Conservation (phyloP, 2,329 filamentous ascomycete species). For the Colletotrichum filicis region DNA sequence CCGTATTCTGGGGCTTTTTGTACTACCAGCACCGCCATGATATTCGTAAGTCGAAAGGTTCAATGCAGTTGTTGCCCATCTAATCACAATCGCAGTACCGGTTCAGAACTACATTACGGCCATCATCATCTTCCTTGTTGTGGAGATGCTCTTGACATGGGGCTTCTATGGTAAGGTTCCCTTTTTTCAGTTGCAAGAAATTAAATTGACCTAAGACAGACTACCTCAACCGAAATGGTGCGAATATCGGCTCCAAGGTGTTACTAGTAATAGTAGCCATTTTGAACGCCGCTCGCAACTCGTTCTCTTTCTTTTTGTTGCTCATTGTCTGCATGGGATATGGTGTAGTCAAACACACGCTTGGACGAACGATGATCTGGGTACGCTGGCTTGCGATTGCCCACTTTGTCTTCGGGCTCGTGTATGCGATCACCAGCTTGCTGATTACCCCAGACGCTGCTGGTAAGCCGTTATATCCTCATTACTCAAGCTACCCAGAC, state of each 20-base stretch:
- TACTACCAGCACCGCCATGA: conserved; percentile 95
- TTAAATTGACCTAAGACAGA: conserved; percentile 65
- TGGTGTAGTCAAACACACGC: conserved; percentile 92
- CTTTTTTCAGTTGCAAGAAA: not conserved
- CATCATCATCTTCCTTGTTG: conserved; percentile 90
- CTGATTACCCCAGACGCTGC: conserved; percentile 90
- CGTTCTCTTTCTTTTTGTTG: conserved; percentile 97
- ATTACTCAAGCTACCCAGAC: not conserved
- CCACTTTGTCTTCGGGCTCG: conserved; percentile 94
- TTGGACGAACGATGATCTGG: conserved; percentile 94
- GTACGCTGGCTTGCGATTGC: conserved; percentile 90
- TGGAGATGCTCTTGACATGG: conserved; percentile 99
- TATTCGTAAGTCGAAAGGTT: conserved; percentile 50
- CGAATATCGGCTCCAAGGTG: conserved; percentile 84
- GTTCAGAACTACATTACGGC: conserved; percentile 99
- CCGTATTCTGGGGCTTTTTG: conserved; percentile 90
- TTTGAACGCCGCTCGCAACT: conserved; percentile 93
- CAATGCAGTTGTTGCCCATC: not conserved
- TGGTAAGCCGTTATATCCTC: conserved; percentile 53
- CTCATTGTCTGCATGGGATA: conserved; percentile 99
- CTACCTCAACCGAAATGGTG: conserved; percentile 90
- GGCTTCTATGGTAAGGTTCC: conserved; percentile 82
- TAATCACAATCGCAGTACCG: conserved; percentile 68
- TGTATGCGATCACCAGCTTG: conserved; percentile 91
- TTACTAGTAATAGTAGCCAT: conserved; percentile 92